These are phyloP conservation scores for Pythium sukuiense DNA, from an alignment of 352 stramenopile species.

Conservation along the genomic window DNA sequence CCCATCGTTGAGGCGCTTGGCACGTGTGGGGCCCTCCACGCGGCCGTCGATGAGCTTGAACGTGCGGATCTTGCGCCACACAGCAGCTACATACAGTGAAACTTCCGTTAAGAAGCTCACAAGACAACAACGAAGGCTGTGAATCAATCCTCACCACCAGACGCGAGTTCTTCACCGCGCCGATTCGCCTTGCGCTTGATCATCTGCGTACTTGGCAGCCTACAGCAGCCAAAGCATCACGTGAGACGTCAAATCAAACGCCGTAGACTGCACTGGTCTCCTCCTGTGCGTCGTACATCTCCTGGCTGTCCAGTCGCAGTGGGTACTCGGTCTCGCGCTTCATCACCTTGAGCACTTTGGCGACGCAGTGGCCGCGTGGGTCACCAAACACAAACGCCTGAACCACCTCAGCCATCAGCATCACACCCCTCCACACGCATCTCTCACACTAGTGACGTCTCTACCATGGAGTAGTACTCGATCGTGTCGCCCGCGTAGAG, in stretches of 20 bases:
- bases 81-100: constrained; percentile 35
- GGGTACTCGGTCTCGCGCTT: constrained; percentile 52
- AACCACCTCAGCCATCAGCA: not conserved
- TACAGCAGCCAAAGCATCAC: constrained; percentile 10
- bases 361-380: constrained; percentile 53
- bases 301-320: constrained; percentile 63
- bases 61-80: constrained; percentile 78
- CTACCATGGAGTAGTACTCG: constrained; percentile 76
- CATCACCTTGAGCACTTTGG: constrained; percentile 58
- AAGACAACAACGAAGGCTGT: too few species aligned
- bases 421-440: not conserved
- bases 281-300: constrained; percentile 44
- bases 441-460: not conserved
- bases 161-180: constrained; percentile 47
- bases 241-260: not conserved
- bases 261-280: too few species aligned
- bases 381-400: constrained; percentile 75
- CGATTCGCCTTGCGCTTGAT: constrained; percentile 67
- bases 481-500: constrained; percentile 73
- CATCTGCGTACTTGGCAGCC: constrained; percentile 65
- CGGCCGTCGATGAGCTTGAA: constrained; percentile 63
- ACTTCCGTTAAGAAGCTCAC: too few species aligned
- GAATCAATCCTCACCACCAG: constrained; percentile 28
- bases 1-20: constrained; percentile 55
- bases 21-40: constrained; percentile 55